Conservation (phyloP, 2,329 filamentous ascomycete genomes). For the Curvularia spicifera region DNA sequence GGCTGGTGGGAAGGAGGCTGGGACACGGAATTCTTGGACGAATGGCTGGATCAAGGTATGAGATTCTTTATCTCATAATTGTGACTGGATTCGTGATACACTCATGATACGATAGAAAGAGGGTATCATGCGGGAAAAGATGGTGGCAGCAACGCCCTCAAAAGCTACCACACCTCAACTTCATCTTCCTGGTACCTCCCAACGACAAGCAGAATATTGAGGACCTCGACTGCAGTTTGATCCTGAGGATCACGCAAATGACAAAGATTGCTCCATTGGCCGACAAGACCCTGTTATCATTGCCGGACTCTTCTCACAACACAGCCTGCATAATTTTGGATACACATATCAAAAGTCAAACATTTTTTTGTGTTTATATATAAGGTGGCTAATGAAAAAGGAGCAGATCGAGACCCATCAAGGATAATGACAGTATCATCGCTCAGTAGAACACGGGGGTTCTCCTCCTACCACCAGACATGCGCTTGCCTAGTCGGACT, state of each 20-base stretch:
- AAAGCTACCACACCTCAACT: too few relatives aligned
- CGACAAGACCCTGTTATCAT: background rate
- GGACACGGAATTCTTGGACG: background rate
- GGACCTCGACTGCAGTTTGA: background rate
- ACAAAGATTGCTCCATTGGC: too few relatives aligned
- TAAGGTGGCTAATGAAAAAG: slow-evolving; percentile 10
- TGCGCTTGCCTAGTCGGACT: slow-evolving; percentile 23
- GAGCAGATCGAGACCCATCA: slow-evolving; percentile 7
- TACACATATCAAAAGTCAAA: background rate
- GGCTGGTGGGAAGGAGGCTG: background rate
- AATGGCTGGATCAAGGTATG: background rate
- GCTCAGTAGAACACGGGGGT: slow-evolving; percentile 11
- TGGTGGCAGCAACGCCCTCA: background rate
- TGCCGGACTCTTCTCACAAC: background rate
- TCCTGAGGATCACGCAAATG: background rate
- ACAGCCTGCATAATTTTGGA: background rate
- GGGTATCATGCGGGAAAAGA: background rate
- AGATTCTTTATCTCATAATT: background rate
- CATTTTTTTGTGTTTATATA: slow-evolving; percentile 11
- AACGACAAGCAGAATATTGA: background rate
- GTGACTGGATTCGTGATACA: background rate
- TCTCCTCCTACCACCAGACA: slow-evolving; percentile 12
- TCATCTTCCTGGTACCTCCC: background rate
- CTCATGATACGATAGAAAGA: too few relatives aligned
- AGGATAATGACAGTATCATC: slow-evolving; percentile 7